phyloP scores from a whole-genome alignment of 371 early-diverging fungal species.

The Neoconidiobolus thromboides region DNA sequence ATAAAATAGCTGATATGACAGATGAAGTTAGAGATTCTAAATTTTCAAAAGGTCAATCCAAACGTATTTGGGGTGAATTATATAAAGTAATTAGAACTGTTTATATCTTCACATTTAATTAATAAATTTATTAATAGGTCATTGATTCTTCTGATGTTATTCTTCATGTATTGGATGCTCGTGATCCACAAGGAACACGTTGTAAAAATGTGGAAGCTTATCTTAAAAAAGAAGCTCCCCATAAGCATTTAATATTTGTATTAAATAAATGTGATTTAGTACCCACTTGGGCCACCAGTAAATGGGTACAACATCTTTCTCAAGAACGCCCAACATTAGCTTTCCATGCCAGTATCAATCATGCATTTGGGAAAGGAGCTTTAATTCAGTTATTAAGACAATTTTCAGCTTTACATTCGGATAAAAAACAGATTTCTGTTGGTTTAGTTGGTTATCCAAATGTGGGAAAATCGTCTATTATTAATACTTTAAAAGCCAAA shows the following conservation, averaged over 20 bases:
- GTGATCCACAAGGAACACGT: constrained; percentile 95
- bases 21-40: constrained; percentile 68
- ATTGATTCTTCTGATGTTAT: constrained; percentile 98
- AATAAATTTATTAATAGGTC: constrained; percentile 22
- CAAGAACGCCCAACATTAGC: constrained; percentile 92
- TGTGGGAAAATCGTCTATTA: constrained; percentile 93
- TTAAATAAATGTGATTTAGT: constrained; percentile 99
- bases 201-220: constrained; percentile 84
- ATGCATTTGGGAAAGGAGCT: constrained; percentile 97
- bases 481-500: constrained; percentile 93
- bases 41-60: constrained; percentile 89
- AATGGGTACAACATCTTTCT: constrained; percentile 86
- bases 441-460: constrained; percentile 97
- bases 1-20: constrained; percentile 42
- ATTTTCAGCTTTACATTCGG: constrained; percentile 84
- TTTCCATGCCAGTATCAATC: constrained; percentile 93
- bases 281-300: constrained; percentile 96
- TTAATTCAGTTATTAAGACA: constrained; percentile 95
- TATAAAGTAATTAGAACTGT: constrained; percentile 52
- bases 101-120: not conserved
- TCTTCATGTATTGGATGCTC: constrained; percentile 96
- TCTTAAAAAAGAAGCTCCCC: constrained; percentile 82
- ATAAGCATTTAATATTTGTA: constrained; percentile 97
- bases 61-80: constrained; percentile 98
- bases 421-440: constrained; percentile 94